These are phyloP conservation scores for Coniferiporia sulphurascens DNA, from an alignment of 1,284 basidiomycete species.

Conservation along the genomic window DNA sequence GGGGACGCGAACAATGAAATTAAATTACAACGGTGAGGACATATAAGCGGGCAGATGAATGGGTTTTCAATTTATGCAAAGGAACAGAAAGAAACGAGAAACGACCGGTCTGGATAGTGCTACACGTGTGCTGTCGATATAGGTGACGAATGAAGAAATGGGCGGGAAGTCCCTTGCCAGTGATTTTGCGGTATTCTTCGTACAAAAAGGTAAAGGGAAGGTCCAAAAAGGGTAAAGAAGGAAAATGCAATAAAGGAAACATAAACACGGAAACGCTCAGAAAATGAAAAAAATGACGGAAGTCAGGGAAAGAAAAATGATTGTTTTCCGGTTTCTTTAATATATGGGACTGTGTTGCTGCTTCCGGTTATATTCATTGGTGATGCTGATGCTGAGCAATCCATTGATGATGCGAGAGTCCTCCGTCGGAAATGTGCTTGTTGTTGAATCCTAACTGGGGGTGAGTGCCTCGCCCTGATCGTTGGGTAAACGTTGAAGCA, in stretches of 20 bases:
- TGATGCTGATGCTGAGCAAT: slow-evolving; percentile 7
- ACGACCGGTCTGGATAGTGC: background rate
- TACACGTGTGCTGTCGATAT: background rate
- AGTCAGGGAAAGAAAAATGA: background rate
- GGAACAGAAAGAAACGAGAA: background rate
- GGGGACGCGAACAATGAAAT: too few species aligned
- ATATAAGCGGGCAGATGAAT: background rate
- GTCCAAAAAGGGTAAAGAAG: background rate
- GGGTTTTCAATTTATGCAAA: background rate
- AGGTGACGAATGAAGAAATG: background rate
- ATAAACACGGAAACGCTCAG: background rate
- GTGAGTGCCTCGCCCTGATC: background rate
- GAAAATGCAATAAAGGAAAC: background rate
- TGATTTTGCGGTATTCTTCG: background rate
- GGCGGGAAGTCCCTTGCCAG: background rate
- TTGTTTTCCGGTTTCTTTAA: background rate
- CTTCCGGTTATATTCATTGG: background rate
- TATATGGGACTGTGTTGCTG: background rate
- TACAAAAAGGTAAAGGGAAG: background rate
- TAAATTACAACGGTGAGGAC: background rate
- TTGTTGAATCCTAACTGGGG: slow-evolving; percentile 10
- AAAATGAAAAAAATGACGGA: background rate
- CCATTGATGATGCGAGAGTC: slow-evolving; percentile 15
- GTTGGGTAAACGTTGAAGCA: background rate
- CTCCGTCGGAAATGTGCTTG: slow-evolving; percentile 4